Evolutionary conservation across 805 yeast genomes (phyloP), one percentile per base, ranked within the genome.

Genomic region (Candida montana): DNA sequence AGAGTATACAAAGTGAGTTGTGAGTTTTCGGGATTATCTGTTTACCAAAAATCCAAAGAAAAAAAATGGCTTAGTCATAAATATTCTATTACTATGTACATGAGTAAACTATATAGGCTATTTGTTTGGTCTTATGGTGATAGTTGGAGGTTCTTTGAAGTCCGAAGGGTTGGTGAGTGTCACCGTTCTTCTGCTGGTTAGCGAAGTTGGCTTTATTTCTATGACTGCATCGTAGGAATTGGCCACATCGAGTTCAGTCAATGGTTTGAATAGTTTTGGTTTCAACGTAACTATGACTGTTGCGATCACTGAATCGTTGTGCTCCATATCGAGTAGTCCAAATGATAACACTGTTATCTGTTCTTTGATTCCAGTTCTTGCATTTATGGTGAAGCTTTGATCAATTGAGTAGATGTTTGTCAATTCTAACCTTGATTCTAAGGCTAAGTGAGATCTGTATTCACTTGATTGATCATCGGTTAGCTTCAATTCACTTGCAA

Each of bases 41-140:
- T 30, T n/a, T 5, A 11, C n/a, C 29, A 26, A 26, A 26, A 21
- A 5, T 6, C 7, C 13, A 26, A 26, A 13, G 5, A 7, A 26
- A 8, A 30, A 18, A 8, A 11, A 6, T 4, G 9, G 35, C 35
- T 33, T 33, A 33, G 35, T 33, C 15, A 33, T n/a, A n/a, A n/a
- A n/a, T n/a, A n/a, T n/a, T n/a, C n/a, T n/a, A n/a, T n/a, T n/a
- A n/a, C n/a, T n/a, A n/a, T n/a, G n/a, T n/a, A n/a, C n/a, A n/a
- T n/a, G n/a, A n/a, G n/a, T n/a, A n/a, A n/a, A n/a, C n/a, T n/a
- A n/a, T n/a, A n/a, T n/a, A n/a, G 9, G 20, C 18, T 16, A 18
- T 30, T 34, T 35, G 19, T 47, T 51, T n/a, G 58, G 47, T 33
- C 38, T 53, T 31, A 54, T 35, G 26, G 49, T 42, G 29, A 55